Evolutionary conservation across 208 protist genomes (phyloP), one percentile per base, ranked within the genome.

Genomic region (Crithidia thermophila): DNA sequence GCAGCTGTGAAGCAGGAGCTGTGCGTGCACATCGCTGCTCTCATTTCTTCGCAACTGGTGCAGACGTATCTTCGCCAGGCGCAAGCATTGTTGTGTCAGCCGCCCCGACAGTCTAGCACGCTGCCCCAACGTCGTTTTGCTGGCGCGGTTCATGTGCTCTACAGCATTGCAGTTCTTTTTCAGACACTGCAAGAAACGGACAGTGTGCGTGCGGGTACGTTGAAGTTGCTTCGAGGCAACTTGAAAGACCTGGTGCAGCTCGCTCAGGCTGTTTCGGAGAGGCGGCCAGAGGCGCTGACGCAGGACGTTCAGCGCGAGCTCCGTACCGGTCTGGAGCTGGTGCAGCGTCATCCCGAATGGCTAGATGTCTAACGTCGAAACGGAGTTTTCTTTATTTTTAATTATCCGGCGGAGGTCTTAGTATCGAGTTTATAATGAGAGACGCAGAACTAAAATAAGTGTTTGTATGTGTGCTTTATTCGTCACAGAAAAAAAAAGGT

Each of bases 321-420:
- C 14, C 31, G 33, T 3, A 27, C 34, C 18, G 45, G 61, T 13
- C 36, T 69, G 34, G 50, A 36, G 23, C 31, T 40, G 25, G 23
- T 81, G 31, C 71, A 63, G 59, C 33, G 33, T 40, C 51, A 70
- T 14, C 47, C 67, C 18, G 67, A 66, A 43, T 52, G 52, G 39
- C 14, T 65, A 11, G 28, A 21, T 20, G 36, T 31, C 8, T 16
- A 28, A 23, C 18, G 6, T 20, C 9, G 28, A 14, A 13, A 14
- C 7, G 2, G 53, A 30, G 20, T 16, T 4, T 0, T 34, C 9
- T 31, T 2, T n/a, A 27, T 42, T 28, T 39, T 53, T 36, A 5
- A 47, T 47, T 8, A 47, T 75, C 37, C 25, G 16, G 14, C 60
- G n/a, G n/a, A n/a, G n/a, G n/a, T n/a, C n/a, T n/a, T n/a, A n/a